A percentile compares a stretch with the other conserved stretches of the same genome.
Conservation (phyloP, 257 asterid species). For the Nicotiana tomentosiformis region DNA sequence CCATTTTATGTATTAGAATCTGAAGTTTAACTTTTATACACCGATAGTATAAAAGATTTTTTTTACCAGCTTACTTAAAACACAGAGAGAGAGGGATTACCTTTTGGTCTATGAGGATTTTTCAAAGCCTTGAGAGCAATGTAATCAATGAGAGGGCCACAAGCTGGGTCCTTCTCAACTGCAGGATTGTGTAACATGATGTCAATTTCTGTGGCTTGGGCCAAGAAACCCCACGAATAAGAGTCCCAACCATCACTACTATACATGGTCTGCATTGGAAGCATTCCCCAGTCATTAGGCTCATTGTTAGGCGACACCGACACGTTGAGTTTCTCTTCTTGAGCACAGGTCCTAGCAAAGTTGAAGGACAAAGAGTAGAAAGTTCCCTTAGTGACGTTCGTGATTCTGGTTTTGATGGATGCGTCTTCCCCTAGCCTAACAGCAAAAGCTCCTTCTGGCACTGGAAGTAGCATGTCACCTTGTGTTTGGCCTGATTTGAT, state of each 20-base stretch:
- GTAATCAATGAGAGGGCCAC: conserved; percentile 77
- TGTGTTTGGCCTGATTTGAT: conserved; percentile 72
- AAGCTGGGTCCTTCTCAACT: conserved; percentile 52
- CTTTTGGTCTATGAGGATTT: conserved; percentile 40
- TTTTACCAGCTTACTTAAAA: not conserved
- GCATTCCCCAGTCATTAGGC: conserved; percentile 48
- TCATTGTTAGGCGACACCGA: conserved; percentile 40
- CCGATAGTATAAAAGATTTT: not conserved
- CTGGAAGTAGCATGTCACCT: conserved; percentile 77
- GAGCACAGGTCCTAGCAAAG: conserved; percentile 78
- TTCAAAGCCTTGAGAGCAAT: conserved; percentile 58
- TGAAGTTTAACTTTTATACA: not conserved
- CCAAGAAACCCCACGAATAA: conserved; percentile 65
- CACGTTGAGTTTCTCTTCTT: conserved; percentile 54
- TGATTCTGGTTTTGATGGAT: conserved; percentile 46
- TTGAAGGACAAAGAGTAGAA: conserved; percentile 59
- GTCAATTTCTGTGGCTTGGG: conserved; percentile 35
- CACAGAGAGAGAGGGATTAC: conserved; percentile 12
- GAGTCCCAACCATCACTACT: conserved; percentile 81
- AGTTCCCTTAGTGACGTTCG: conserved; percentile 25
- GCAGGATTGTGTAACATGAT: conserved; percentile 60
- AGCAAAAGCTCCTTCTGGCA: conserved; percentile 75
- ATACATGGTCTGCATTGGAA: conserved; percentile 74
- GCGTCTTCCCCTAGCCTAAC: conserved; percentile 84
- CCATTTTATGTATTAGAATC: not conserved